A percentile compares a stretch with the other conserved stretches of the same genome.
Evolutionary conservation across 179 eudicot species (phyloP).

Genomic region (Sideroxylon spinosum): DNA sequence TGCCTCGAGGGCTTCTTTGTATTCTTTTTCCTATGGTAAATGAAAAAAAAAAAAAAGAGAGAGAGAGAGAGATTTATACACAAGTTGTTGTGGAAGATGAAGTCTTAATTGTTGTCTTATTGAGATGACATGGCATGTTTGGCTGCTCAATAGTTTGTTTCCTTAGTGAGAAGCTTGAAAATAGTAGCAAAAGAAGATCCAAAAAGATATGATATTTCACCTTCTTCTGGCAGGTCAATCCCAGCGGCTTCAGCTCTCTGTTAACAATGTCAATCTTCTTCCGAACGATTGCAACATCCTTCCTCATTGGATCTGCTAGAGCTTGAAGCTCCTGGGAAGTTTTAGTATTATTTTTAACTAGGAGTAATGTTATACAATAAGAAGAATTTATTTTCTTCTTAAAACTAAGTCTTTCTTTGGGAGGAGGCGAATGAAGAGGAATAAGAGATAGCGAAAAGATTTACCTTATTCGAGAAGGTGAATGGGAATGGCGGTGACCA

Average conservation of each 20-base stretch:
- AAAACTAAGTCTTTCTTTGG: no score
- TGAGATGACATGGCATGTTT: no score
- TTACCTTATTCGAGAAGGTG: no score
- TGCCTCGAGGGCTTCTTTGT: conserved; percentile 71
- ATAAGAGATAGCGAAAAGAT: no score
- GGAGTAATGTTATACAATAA: neutral
- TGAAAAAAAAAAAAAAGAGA: neutral
- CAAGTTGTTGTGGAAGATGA: neutral
- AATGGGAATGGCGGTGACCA: no score
- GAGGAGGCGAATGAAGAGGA: no score
- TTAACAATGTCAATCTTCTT: conserved; percentile 26
- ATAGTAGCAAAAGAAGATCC: neutral
- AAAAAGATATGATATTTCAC: conserved; percentile 15
- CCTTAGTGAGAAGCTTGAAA: neutral
- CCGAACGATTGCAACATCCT: conserved; percentile 24
- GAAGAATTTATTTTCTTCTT: no score
- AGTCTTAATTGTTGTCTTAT: neutral
- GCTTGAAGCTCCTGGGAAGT: conserved; percentile 23
- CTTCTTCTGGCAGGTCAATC: conserved; percentile 30
- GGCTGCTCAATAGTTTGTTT: neutral
- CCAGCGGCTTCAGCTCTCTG: conserved; percentile 28
- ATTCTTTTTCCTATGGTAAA: conserved; percentile 62
- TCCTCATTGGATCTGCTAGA: conserved; percentile 32
- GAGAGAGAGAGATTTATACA: neutral
- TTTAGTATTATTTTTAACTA: neutral